These are phyloP conservation scores for Aspergillus saccharolyticus DNA, from an alignment of 495 filamentous ascomycete genomes.

Conservation along the genomic window DNA sequence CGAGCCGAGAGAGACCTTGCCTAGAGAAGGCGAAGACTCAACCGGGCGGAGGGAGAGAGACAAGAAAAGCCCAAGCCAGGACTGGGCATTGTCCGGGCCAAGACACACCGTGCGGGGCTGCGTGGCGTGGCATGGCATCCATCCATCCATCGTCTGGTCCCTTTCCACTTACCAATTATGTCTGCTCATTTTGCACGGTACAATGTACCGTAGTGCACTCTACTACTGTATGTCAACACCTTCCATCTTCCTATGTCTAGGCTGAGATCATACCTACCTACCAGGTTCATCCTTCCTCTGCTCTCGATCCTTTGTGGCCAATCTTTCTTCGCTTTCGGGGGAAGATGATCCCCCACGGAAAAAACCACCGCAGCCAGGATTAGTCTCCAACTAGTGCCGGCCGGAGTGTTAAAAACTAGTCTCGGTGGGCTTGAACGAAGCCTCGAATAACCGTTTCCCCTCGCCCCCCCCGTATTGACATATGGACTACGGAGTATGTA, in stretches of 20 bases:
- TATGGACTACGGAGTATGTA: too few relatives aligned
- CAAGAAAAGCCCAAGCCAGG: slow-evolving; percentile 15
- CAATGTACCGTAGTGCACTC: too few relatives aligned
- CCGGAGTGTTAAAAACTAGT: not conserved
- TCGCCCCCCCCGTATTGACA: not conserved
- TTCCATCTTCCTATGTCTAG: not conserved
- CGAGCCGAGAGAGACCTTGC: slow-evolving; percentile 30
- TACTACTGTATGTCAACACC: too few relatives aligned
- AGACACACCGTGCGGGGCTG: slow-evolving; percentile 2
- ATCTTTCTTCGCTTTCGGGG: too few relatives aligned
- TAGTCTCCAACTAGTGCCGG: not conserved
- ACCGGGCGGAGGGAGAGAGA: slow-evolving; percentile 33
- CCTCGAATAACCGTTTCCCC: not conserved
- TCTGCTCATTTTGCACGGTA: too few relatives aligned
- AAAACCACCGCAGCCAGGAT: not conserved
- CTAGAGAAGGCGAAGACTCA: slow-evolving; percentile 36
- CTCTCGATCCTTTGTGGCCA: too few relatives aligned
- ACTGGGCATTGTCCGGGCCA: slow-evolving; percentile 13
- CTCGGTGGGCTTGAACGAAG: not conserved
- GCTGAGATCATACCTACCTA: not conserved
- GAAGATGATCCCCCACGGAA: too few relatives aligned
- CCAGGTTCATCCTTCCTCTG: not conserved
- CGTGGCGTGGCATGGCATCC: not conserved
- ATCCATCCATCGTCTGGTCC: too few relatives aligned
- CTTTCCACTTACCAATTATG: too few relatives aligned